phyloP scores from a whole-genome alignment of 148 eudicot species.

The Silene conica region DNA sequence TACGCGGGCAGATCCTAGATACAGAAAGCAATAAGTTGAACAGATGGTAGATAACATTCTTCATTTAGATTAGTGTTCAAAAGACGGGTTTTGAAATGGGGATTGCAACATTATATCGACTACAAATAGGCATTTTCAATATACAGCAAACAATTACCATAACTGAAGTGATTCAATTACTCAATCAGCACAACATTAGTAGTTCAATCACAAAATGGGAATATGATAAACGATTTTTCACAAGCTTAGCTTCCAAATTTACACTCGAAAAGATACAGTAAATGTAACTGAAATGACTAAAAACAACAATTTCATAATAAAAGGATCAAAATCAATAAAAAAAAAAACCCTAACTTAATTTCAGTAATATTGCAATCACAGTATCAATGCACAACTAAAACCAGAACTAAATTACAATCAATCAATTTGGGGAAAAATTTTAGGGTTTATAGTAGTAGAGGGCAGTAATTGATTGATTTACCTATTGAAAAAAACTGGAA shows the following conservation, averaged over 20 bases:
- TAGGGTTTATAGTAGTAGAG: not conserved
- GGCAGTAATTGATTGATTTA: conserved; percentile 11
- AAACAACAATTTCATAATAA: not conserved
- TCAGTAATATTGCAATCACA: conserved; percentile 1
- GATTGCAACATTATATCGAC: no score
- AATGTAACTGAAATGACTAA: not conserved
- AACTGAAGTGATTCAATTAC: not conserved
- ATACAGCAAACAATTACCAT: not conserved
- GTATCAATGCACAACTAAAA: not conserved
- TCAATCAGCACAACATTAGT: not conserved
- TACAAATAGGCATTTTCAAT: no score
- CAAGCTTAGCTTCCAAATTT: not conserved
- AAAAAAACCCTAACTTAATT: conserved; percentile 16
- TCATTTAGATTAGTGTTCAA: no score
- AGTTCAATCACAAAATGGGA: conserved; percentile 1
- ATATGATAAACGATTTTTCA: not conserved
- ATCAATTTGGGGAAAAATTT: not conserved
- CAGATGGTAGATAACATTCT: no score
- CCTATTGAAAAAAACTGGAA: conserved; percentile 10
- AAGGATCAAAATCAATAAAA: not conserved
- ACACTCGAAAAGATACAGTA: not conserved
- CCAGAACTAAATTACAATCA: not conserved
- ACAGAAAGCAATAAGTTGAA: not conserved
- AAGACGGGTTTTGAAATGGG: no score
- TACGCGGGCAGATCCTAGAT: no score